Evolutionary conservation across 306 rosid genomes (phyloP), one percentile per base, ranked within the genome.

Genomic region (Spatholobus suberectus): DNA sequence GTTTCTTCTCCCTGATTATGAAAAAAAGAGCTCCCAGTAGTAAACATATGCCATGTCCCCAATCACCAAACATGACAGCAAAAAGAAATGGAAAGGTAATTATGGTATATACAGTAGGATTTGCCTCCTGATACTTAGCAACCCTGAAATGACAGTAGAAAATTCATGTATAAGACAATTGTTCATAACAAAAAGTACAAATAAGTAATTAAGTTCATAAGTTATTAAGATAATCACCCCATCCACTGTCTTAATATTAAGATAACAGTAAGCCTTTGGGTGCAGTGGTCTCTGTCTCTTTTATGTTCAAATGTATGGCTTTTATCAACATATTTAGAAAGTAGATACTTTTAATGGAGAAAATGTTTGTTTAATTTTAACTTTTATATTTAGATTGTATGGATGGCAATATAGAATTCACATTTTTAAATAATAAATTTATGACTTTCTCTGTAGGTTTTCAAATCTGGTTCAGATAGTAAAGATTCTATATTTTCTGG

Each of bases 41-140:
- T 84, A 95, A 75, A 86, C 98, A 95, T 88, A 95, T 86, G 84
- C 97, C 98, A 85, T 95, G 97, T 73, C 98, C 98, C 98, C 98
- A 95, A 84, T 95, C 98, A 79, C 98, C 98, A 87, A 95, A 95
- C 98, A 95, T 95, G 47, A 95, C 97, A 34, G 98, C 97, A 87
- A 95, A 95, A 57, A 95, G 98, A 93, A 95, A 95, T 52, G 98
- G 98, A 82, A 95, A 95, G 40, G 98, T 93, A 77, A 91, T 80
- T 2, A 95, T 86, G n/a, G 98, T 89, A 80, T 80, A 95, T 83
- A 95, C 94, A 82, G 91, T 86, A 85, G 98, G 98, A 88, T 95
- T 95, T 51, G 98, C 97, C 87, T 95, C 98, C 87, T 88, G 98
- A 89, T 95, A 95, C 87, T 84, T 95, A 27, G 98, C 97, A 84